Base-by-base conservation (phyloP, 1,139 yeast genomes). In the Pichia terricola region DNA sequence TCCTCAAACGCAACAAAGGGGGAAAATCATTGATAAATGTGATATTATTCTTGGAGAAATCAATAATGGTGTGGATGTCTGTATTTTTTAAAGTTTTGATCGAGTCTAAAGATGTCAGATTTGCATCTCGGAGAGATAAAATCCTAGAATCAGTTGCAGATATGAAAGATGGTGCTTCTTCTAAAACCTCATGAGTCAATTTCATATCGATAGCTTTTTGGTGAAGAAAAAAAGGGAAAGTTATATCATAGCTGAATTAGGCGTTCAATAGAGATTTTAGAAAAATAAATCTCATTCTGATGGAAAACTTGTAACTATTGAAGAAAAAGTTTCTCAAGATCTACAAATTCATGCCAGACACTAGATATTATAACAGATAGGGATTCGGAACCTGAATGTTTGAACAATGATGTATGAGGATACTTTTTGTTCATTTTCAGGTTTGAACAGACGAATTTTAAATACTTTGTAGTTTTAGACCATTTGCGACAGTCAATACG, bases 21-120 rank as follows among this genome's bases (percentile, higher is more conserved):
- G 87, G 85, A 25, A 81, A 62, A 44, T 71, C 70, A 6, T 74
- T 70, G 16, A 86, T 57, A 16, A 69, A 71, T 3, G 73, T 63
- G 25, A 85, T 62, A 35, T 74, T 79, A 60, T 86, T 86, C 57
- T 79, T 77, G 4, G 86, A 72, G 37, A 85, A 61, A 59, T 86
- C 95, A 6, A 85, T 65, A 26, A 76, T 74, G 45, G 74, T 77
- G 52, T 69, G 64, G 8, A 54, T 58, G 51, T 75, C 79, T 8
- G 50, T 34, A 6, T 46, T 37, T 33, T 46, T 38, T 25, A 51
- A 34, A 5, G 39, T 34, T 4, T 63, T 56, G 7, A 50, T 40
- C 22, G 47, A 41, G 36, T 47, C 49, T 27, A 47, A 31, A 2
- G 53, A 48, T 1, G 44, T 36, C 25, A 50, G 36, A 8, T 38